Evolutionary conservation across 2,329 filamentous ascomycete genomes (phyloP).

Genomic region (Claviceps citrina): DNA sequence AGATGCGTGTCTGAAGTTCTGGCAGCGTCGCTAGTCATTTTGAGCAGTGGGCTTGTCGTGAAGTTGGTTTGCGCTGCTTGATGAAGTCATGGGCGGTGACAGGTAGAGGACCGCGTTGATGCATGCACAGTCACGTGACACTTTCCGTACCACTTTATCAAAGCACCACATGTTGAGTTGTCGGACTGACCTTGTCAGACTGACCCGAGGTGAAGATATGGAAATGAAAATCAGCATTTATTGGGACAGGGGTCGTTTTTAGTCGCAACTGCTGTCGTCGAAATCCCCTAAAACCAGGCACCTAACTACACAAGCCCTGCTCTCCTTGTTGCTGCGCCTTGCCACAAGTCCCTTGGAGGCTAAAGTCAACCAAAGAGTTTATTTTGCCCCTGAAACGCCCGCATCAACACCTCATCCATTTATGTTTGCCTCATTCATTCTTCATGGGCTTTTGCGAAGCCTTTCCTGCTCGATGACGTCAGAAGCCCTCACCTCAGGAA

Average conservation of each 20-base stretch:
- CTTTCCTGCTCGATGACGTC: not conserved
- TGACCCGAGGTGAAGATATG: not conserved
- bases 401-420: conserved; percentile 1
- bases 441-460: not conserved
- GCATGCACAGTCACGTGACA: not conserved
- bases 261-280: not conserved
- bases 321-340: not conserved
- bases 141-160: not conserved
- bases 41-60: conserved; percentile 7
- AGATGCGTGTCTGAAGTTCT: conserved; percentile 18
- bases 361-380: not conserved
- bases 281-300: not conserved
- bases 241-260: not conserved
- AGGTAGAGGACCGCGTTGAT: too few relatives aligned
- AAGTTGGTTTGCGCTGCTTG: not conserved
- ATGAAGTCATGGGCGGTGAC: not conserved
- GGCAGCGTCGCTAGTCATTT: conserved; percentile 22
- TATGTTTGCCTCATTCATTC: not conserved
- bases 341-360: not conserved
- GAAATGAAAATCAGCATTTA: not conserved
- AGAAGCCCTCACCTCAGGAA: not conserved
- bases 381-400: conserved; percentile 3
- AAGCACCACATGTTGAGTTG: too few relatives aligned
- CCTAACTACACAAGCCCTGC: not conserved
- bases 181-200: too few relatives aligned